These are phyloP conservation scores for Lolium multiflorum DNA, from an alignment of 176 grass and related monocot genomes.

Conservation along the genomic window DNA sequence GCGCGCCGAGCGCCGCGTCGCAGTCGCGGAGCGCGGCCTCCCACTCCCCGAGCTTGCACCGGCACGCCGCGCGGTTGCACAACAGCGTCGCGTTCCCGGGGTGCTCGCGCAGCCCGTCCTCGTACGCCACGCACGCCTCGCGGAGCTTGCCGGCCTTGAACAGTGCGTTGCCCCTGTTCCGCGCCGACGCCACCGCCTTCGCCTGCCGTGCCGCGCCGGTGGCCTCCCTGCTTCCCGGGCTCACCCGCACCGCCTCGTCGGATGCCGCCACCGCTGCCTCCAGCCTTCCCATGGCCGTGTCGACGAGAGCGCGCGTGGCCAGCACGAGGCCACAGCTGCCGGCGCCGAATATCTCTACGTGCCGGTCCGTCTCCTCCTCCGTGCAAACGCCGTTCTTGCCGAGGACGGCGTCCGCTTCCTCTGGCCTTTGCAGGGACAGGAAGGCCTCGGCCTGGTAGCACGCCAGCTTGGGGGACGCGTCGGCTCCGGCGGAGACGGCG, in stretches of 20 bases:
- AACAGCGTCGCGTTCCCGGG: conserved; percentile 21
- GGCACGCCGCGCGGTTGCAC: conserved; percentile 21
- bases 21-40: conserved; percentile 5
- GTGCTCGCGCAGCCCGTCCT: conserved; percentile 1
- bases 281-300: conserved; percentile 10
- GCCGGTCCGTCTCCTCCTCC: neutral
- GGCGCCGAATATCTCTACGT: neutral
- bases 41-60: conserved; percentile 6
- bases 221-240: neutral
- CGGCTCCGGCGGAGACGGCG: neutral
- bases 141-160: conserved; percentile 8
- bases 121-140: conserved; percentile 8
- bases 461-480: neutral
- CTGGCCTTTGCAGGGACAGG: neutral
- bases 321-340: neutral
- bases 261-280: neutral
- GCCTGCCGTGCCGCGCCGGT: conserved; percentile 4
- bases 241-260: neutral
- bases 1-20: neutral
- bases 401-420: conserved; percentile 2
- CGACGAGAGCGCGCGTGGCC: neutral
- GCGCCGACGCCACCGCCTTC: conserved; percentile 11
- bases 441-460: conserved; percentile 6
- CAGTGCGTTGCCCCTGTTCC: neutral
- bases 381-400: neutral